Evolutionary conservation across 2,329 filamentous ascomycete genomes (phyloP), one percentile per base, ranked within the genome.

Genomic region (Scedosporium boydii): DNA sequence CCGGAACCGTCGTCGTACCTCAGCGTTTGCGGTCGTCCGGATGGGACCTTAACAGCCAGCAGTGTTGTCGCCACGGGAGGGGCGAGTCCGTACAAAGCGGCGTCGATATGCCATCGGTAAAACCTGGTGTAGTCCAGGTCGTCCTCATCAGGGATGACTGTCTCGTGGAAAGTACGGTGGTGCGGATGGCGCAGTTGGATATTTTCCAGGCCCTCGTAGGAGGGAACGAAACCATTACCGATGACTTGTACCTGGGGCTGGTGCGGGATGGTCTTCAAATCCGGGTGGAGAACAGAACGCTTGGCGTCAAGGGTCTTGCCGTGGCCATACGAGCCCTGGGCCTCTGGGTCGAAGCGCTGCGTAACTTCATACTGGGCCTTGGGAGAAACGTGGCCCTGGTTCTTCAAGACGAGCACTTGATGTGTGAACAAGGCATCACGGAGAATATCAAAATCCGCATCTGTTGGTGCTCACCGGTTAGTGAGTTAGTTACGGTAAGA

Each of bases 241-340:
- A 93, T 92, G 62, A 92, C 86, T 69, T 93, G 89, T 1, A 90
- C 87, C 65, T 93, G 88, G 0, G 89, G 88, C 71, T 93, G 89
- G 67, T 90, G 86, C 0, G 89, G 89, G 51, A 93, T 84, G 0
- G 89, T 92, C 76, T 92, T 91, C 18, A 93, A 79, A 68, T 93
- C 90, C 0, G 89, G 89, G 70, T 92, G 88, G 18, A 93, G 80
- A 68, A 93, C 85, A 62, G 79, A 83, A 59, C 80, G 82, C 71
- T 81, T 81, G 27, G 77, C 76, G 67, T 91, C 88, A 58, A 90
- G 77, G 0, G 87, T 89, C 74, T 88, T 90, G 70, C 88, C 89
- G 70, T 92, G 89, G 16, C 89, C 89, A 72, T 93, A 93, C 14
- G 80, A 81, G 14, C 80, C 79, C 1, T 81, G 80, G 5, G 83